Evolutionary conservation across 495 filamentous ascomycete species (phyloP), one percentile per base, ranked within the genome.

Genomic region (Penicillium samsonianum): DNA sequence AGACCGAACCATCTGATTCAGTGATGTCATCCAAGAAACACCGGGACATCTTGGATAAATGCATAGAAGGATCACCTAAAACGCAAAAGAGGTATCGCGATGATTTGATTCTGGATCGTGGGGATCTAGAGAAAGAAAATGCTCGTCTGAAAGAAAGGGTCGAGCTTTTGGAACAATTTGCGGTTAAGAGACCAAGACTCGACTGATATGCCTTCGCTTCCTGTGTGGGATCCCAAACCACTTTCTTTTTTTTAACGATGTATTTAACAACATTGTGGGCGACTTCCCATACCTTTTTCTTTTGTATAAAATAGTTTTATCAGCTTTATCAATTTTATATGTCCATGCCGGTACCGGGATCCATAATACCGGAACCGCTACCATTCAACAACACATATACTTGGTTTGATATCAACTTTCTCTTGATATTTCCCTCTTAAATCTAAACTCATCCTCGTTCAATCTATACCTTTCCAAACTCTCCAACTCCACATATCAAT

Each of bases 341-440:
- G 14, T n/a, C 10, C 1, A 48, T 53, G 30, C 56, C 56, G 49
- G 49, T 40, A 59, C 56, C 56, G 56, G 56, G 31, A 59, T 40
- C 38, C 14, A 12, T 22, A 3, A 40, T 28, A 30, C 57, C 48
- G 49, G 43, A 48, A 51, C 31, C 30, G 48, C 55, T 6, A 10
- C 19, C 6, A 10, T 11, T n/a, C n/a, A 38, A n/a, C 16, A 38
- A n/a, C 16, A 38, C 6, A 16, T 37, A 2, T 1, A n/a, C n/a
- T 10, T n/a, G 14, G 1, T 38, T 38, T 17, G 16, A 38, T 38
- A 38, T 38, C 35, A 38, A 38, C 42, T 49, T 48, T 41, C 25
- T 33, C 14, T 28, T 30, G 17, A 6, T 6, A 17, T 26, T 23
- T 11, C 6, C 4, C 19, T 17, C 12, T 12, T 43, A 12, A 17